phyloP scores from a whole-genome alignment of 768 basidiomycete genomes.

The Chiua virens region DNA sequence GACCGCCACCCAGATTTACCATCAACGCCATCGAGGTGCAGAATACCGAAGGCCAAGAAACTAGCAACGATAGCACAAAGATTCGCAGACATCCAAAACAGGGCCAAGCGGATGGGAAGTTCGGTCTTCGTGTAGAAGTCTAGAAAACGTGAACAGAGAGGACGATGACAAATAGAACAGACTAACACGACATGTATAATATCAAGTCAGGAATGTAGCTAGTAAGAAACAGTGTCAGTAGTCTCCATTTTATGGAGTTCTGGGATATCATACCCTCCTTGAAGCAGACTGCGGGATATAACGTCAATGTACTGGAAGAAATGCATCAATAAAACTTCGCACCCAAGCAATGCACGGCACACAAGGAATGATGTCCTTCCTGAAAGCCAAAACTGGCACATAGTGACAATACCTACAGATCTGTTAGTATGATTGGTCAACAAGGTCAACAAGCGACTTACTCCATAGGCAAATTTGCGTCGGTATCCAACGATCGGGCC shows the following conservation, averaged over 20 bases:
- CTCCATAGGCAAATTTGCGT: conserved; percentile 58
- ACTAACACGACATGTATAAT: conserved; percentile 59
- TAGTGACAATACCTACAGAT: conserved; percentile 40
- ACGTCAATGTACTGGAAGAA: not conserved
- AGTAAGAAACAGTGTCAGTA: not conserved
- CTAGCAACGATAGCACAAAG: conserved; percentile 52
- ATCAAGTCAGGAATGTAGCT: conserved; percentile 61
- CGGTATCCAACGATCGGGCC: conserved; percentile 66
- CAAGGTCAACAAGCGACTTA: not conserved
- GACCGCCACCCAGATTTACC: conserved; percentile 17
- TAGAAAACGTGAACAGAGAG: not conserved
- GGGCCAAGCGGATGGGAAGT: conserved; percentile 53
- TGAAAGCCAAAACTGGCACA: conserved; percentile 54
- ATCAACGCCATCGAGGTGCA: conserved; percentile 25
- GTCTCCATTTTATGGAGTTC: no score
- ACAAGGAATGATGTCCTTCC: conserved; percentile 52
- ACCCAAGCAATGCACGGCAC: conserved; percentile 50
- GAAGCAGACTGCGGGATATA: conserved; percentile 33
- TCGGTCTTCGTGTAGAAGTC: conserved; percentile 59
- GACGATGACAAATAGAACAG: not conserved
- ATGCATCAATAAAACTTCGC: not conserved
- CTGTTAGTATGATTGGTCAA: not conserved
- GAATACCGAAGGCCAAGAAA: conserved; percentile 65
- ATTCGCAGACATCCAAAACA: conserved; percentile 68
- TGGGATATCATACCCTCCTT: conserved; percentile 43